Evolutionary conservation across 2,329 filamentous ascomycete genomes (phyloP).

Genomic region (Pestalotiopsis sp.): DNA sequence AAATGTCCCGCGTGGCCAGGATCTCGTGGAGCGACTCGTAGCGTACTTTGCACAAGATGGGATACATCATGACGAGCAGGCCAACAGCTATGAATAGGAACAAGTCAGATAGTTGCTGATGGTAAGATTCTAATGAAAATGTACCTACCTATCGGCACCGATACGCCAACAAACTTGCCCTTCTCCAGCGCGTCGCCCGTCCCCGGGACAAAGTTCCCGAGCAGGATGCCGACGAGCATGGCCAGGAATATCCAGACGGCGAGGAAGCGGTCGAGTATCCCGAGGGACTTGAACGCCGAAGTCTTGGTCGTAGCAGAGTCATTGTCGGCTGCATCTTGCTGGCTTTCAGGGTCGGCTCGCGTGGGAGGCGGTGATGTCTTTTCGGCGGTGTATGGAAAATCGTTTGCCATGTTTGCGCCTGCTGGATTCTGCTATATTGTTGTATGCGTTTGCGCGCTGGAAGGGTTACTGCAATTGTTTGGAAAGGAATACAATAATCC

Average conservation of each 20-base stretch:
- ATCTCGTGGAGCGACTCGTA: constrained; percentile 75
- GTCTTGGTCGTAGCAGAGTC: constrained; percentile 18
- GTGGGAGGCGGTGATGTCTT: not conserved
- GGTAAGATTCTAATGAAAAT: not conserved
- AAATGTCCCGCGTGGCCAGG: constrained; percentile 64
- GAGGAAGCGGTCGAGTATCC: constrained; percentile 65
- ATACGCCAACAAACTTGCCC: constrained; percentile 68
- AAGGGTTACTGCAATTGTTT: too few relatives aligned
- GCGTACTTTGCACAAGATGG: constrained; percentile 84
- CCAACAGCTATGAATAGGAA: constrained; percentile 64
- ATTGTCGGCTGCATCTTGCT: not conserved
- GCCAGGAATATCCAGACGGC: constrained; percentile 78
- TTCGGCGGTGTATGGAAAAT: not conserved
- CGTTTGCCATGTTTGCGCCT: not conserved
- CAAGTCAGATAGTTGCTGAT: not conserved
- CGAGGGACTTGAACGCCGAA: constrained; percentile 57
- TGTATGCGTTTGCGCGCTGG: too few relatives aligned
- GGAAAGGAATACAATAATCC: too few relatives aligned
- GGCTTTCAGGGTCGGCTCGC: not conserved
- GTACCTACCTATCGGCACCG: constrained; percentile 29
- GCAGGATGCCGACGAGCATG: constrained; percentile 74
- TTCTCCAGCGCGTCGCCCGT: constrained; percentile 66
- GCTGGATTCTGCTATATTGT: not conserved
- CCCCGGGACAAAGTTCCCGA: constrained; percentile 74
- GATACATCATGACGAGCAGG: constrained; percentile 91